Base-by-base conservation (phyloP, 192 early-diverging fungal genomes). In the Coemansia asiatica region DNA sequence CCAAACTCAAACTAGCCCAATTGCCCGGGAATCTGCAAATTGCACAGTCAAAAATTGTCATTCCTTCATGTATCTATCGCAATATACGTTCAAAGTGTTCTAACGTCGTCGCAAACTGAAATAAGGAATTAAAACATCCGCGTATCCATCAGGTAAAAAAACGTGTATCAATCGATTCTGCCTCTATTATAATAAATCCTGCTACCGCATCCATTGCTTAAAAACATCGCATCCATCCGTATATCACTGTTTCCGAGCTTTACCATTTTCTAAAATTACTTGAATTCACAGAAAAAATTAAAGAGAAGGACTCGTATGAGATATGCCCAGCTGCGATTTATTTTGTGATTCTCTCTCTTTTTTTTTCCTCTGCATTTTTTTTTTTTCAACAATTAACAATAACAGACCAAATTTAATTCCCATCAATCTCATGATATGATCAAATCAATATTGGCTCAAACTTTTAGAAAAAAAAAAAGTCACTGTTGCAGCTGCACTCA, bases 191-290 rank as follows among this genome's bases (percentile, higher is more conserved):
- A 13, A 44, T 44, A 13, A 44, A 44, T 44, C 40, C 40, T 44
- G 40, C 8, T 16, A 44, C 40, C 40, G 40, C 40, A 44, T 44
- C 40, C 40, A 44, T 44, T 44, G 40, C 40, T 13, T 13, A 44
- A 44, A 44, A 44, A 16, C 15, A 44, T 44, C 40, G 40, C 40
- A 44, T 44, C 40, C 40, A 44, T 44, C 15, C 40, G 10, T 44
- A 13, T 44, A 44, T 13, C 40, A 44, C 40, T 44, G 40, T 44
- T 44, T 44, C 40, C 40, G 40, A 44, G 40, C 40, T 44, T 44
- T 44, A 44, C 40, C 40, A 44, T 44, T 44, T 44, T 44, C 40
- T 44, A 44, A 44, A 44, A 44, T 44, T 44, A 44, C 40, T 44
- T 44, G 40, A 44, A 44, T 44, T 44, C 40, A 44, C 40, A 44